Base-by-base conservation (phyloP, 345 rosid species). In the Anastatica hierochuntica region DNA sequence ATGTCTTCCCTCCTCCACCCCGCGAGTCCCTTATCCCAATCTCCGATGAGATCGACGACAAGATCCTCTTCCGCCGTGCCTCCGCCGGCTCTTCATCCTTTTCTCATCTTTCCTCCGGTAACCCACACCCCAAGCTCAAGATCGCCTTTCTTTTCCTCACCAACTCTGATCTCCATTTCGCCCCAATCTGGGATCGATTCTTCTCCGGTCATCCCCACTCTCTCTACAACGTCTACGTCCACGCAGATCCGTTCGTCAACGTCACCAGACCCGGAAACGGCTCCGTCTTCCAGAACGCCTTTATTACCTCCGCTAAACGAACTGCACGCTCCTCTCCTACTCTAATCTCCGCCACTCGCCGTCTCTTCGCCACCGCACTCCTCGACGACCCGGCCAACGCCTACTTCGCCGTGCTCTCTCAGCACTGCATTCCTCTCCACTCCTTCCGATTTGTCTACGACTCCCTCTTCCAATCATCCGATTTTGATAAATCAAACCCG, bases 11-110 rank as follows among this genome's bases (percentile, higher is more conserved):
- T 19, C 18, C 55, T 19, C 55, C 55, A 5, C 55, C 55, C 4
- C 8, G 17, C 41, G 54, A 49, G 30, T 49, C 55, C 3, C 41
- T 18, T 1, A 49, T 49, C 55, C 55, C 55, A 18, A n/a, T 13
- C 41, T 5, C 55, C 18, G 55, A 49, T 35, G 55, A 49, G 13
- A 49, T 49, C 55, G 55, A 49, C 55, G 55, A 49, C 29, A 41
- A 49, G 55, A 49, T 7, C 41, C 29, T 49, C 7, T 49, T 49
- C 18, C 40, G 16, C 17, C 40, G 16, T 14, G 41, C 41, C 17
- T 12, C 54, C 54, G 16, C 55, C 4, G 41, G 55, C 6, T 49
- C 55, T 0, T 0, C 41, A 12, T 12, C 55, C 0, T 1, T 12
- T 4, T 35, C 39, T n/a, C 55, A 49, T 34, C 55, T 49, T 0